Evolutionary conservation across 2,329 filamentous ascomycete genomes (phyloP).

Genomic region (Sporothrix inflata): DNA sequence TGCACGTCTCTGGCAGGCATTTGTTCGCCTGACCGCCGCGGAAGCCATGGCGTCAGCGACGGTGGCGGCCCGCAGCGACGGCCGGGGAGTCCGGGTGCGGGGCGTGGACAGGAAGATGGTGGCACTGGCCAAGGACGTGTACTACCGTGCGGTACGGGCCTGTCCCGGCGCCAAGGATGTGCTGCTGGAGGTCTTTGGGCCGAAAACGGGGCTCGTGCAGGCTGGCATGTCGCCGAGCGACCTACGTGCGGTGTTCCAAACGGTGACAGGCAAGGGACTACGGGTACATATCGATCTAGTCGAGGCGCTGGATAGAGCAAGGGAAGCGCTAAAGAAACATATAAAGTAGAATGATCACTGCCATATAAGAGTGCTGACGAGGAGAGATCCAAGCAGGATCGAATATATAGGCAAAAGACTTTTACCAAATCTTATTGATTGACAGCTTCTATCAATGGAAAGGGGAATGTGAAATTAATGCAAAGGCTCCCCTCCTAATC

Average conservation of each 20-base stretch:
- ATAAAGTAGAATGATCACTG: neutral
- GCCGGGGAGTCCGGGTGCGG: conserved; percentile 34
- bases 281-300: conserved; percentile 35
- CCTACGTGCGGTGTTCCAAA: conserved; percentile 48
- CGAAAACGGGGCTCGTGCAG: conserved; percentile 30
- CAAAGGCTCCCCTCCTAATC: conserved; percentile 56
- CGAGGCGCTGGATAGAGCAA: conserved; percentile 28
- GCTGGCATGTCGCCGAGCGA: conserved; percentile 53
- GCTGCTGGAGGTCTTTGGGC: conserved; percentile 55
- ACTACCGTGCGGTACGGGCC: conserved; percentile 51
- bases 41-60: conserved; percentile 25
- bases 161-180: conserved; percentile 56
- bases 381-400: neutral
- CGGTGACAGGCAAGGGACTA: conserved; percentile 32
- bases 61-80: conserved; percentile 41
- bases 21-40: conserved; percentile 48
- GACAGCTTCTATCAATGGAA: neutral
- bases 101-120: conserved; percentile 28
- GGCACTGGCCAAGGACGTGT: conserved; percentile 49
- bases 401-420: neutral
- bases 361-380: neutral
- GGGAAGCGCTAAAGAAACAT: neutral
- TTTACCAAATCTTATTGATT: neutral
- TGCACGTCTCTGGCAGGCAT: conserved; percentile 53
- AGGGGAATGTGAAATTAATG: neutral